phyloP scores from a whole-genome alignment of 23 red algal genomes.

The Gracilariopsis chorda region DNA sequence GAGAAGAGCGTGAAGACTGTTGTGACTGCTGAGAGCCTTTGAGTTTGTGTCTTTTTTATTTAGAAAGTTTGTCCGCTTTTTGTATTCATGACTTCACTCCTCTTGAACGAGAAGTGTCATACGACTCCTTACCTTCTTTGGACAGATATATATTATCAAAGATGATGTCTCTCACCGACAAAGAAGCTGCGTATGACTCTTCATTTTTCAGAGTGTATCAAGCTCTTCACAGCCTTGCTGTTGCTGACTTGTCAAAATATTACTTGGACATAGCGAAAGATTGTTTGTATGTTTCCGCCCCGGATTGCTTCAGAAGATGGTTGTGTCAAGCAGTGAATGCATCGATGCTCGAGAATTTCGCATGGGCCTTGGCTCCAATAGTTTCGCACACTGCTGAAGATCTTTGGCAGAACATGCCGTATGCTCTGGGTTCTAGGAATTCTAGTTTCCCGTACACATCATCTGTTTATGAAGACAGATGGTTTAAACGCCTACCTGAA shows the following conservation, averaged over 20 bases:
- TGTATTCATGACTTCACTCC: slow-evolving; percentile 78
- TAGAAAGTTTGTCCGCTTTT: too few relatives aligned
- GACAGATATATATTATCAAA: slow-evolving; percentile 85
- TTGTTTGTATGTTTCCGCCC: slow-evolving; percentile 78
- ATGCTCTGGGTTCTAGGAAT: slow-evolving; percentile 27
- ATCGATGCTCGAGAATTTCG: slow-evolving; percentile 62
- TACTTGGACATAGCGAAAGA: slow-evolving; percentile 99
- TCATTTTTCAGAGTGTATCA: slow-evolving; percentile 88
- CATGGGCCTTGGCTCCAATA: slow-evolving; percentile 80
- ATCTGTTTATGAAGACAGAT: slow-evolving; percentile 79
- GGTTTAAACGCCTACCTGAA: slow-evolving; percentile 40
- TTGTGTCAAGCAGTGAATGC: slow-evolving; percentile 87
- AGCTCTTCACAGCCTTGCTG: slow-evolving; percentile 74
- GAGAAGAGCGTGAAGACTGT: too few relatives aligned
- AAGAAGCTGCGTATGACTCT: slow-evolving; percentile 65
- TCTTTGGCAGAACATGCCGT: slow-evolving; percentile 89
- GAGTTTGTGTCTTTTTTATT: too few relatives aligned
- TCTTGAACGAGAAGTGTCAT: slow-evolving; percentile 19
- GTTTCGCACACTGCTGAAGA: slow-evolving; percentile 96
- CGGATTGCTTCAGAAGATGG: slow-evolving; percentile 67
- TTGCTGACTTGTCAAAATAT: slow-evolving; percentile 93
- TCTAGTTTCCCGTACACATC: background rate
- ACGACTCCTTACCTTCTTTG: slow-evolving; percentile 68
- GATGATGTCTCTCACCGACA: slow-evolving; percentile 31
- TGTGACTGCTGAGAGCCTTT: too few relatives aligned